A percentile compares a stretch with the other conserved stretches of the same genome.
Conservation (phyloP, 768 basidiomycete genomes). For the Neoboletus magnificus region DNA sequence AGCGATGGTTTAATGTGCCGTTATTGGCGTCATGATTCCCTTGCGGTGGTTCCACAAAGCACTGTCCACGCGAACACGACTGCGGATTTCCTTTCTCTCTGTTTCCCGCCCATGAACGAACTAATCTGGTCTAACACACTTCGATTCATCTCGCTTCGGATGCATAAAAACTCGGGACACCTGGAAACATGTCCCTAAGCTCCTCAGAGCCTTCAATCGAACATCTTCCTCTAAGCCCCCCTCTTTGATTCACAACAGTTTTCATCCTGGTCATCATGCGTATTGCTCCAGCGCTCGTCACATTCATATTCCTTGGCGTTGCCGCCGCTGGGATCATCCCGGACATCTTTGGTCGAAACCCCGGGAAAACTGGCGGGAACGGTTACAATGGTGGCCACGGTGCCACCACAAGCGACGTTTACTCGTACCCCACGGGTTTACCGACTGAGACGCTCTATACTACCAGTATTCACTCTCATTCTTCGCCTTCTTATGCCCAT, state of each 20-base stretch:
- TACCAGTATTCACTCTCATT: no score
- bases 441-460: no score
- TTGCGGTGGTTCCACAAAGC: not conserved
- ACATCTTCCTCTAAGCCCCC: not conserved
- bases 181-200: not conserved
- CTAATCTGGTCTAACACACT: not conserved
- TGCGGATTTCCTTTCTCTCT: constrained; percentile 4
- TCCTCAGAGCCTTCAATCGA: not conserved
- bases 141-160: not conserved
- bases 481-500: not conserved
- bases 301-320: constrained; percentile 2
- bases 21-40: not conserved
- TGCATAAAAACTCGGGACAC: constrained; percentile 6
- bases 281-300: not conserved
- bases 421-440: no score
- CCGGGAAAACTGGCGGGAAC: not conserved
- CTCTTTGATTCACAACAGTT: not conserved
- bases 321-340: constrained; percentile 7
- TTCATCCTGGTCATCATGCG: constrained; percentile 10
- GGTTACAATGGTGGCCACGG: not conserved
- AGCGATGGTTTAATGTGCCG: not conserved
- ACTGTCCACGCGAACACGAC: not conserved
- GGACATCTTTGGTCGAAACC: not conserved
- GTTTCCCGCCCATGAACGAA: not conserved
- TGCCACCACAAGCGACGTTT: no score